Evolutionary conservation across 495 filamentous ascomycete species (phyloP).

Genomic region (Apodospora peruviana): DNA sequence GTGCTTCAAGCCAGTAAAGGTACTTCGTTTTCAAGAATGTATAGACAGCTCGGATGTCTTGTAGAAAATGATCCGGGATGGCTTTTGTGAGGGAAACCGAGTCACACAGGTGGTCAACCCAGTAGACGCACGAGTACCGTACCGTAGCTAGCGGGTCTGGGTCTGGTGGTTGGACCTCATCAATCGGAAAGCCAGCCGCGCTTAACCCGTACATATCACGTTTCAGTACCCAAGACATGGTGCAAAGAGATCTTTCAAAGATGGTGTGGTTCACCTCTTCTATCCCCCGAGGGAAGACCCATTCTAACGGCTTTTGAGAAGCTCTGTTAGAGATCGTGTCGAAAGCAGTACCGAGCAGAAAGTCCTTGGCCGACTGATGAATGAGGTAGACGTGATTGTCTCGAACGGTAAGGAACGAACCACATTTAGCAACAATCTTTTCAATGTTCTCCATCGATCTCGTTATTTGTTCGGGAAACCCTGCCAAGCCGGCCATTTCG

Average conservation of each 20-base stretch:
- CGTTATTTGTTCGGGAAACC: conserved; percentile 3
- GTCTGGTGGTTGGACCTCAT: conserved; percentile 12
- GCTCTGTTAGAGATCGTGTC: conserved; percentile 1
- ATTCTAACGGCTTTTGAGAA: conserved; percentile 2
- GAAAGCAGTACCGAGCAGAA: conserved; percentile 19
- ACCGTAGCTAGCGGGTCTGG: conserved; percentile 25
- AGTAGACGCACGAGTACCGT: conserved; percentile 34
- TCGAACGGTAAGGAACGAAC: conserved; percentile 24
- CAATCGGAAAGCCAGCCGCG: conserved; percentile 6
- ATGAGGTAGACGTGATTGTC: conserved; percentile 24
- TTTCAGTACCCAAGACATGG: conserved; percentile 9
- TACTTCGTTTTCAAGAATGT: conserved; percentile 5
- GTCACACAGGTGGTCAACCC: conserved; percentile 30
- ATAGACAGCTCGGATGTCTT: conserved; percentile 1
- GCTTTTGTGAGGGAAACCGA: conserved; percentile 4
- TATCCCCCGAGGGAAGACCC: conserved; percentile 5
- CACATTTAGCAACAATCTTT: conserved; percentile 18
- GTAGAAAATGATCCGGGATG: background rate
- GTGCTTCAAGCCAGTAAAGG: conserved; percentile 20
- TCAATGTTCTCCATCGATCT: background rate
- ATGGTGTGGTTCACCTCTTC: conserved; percentile 13
- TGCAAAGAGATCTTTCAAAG: conserved; percentile 20
- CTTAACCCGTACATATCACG: conserved; percentile 16
- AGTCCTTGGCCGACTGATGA: conserved; percentile 38
- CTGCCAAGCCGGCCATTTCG: conserved; percentile 15